Conservation (phyloP, 192 early-diverging fungal species). For the Backusella tarrabulga region DNA sequence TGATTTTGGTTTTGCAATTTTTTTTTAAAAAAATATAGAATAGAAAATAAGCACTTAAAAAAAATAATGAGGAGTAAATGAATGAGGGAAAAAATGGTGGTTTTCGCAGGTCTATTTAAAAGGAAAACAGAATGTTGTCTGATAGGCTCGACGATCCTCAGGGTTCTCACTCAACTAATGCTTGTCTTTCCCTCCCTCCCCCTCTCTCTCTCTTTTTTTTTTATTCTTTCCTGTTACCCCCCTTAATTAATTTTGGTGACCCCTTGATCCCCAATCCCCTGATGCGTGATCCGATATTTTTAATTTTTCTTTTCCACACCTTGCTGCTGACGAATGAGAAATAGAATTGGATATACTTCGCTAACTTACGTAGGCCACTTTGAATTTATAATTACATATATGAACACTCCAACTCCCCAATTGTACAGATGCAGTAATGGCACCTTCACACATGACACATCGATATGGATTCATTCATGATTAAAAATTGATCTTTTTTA, state of each 20-base stretch:
- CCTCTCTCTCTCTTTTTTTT: background rate
- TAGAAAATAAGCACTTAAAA: background rate
- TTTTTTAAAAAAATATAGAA: background rate
- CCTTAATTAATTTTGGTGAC: background rate
- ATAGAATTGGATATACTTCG: background rate
- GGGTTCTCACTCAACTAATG: background rate
- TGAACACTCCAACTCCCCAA: background rate
- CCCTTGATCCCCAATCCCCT: background rate
- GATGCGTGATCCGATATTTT: background rate
- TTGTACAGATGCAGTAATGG: background rate
- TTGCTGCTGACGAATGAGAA: background rate
- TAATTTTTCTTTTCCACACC: background rate
- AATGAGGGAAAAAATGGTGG: background rate
- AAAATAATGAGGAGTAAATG: background rate
- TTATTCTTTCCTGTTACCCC: background rate
- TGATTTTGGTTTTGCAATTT: background rate
- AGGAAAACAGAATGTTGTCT: background rate
- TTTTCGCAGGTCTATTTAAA: background rate
- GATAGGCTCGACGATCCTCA: conserved; percentile 2
- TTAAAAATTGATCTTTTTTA: background rate
- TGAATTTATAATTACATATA: background rate
- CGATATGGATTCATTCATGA: background rate
- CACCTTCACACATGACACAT: background rate
- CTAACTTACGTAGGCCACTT: background rate
- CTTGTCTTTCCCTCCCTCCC: background rate